Evolutionary conservation across 371 early-diverging fungal genomes (phyloP).

Genomic region (Gilbertella persicaria): DNA sequence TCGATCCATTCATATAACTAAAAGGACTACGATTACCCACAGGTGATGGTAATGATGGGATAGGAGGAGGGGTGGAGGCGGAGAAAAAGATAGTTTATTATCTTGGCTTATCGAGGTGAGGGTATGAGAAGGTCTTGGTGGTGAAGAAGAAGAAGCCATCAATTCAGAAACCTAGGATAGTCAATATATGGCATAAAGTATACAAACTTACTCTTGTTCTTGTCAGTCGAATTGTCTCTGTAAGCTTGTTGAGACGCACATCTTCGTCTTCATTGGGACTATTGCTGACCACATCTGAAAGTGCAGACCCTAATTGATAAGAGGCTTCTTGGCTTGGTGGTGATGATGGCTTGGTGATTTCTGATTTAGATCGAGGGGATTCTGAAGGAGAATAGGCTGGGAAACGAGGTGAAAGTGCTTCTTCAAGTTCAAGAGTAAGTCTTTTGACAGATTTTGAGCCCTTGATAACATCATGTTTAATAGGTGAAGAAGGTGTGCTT

Average conservation of each 20-base stretch:
- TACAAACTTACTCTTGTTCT: slow-evolving; percentile 4
- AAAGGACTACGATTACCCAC: too few species aligned
- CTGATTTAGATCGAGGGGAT: not conserved
- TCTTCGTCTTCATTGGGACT: not conserved
- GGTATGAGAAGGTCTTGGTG: slow-evolving; percentile 6
- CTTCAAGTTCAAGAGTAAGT: slow-evolving; percentile 10
- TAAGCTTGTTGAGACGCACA: not conserved
- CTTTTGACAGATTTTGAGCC: slow-evolving; percentile 16
- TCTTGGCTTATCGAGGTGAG: too few species aligned
- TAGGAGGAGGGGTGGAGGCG: not conserved
- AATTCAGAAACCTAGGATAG: not conserved
- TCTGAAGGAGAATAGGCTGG: not conserved
- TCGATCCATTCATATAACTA: too few species aligned
- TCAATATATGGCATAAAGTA: too few species aligned
- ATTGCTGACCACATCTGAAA: not conserved
- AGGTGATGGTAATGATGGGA: not conserved
- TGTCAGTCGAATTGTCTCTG: not conserved
- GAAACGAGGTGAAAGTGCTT: slow-evolving; percentile 2
- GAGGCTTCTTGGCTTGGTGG: not conserved
- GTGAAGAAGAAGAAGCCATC: not conserved
- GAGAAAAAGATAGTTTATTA: not conserved
- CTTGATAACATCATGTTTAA: not conserved
- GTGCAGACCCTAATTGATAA: not conserved
- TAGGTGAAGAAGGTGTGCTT: not conserved
- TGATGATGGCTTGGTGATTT: not conserved